Conservation (phyloP, 306 rosid species). For the Fagus sylvatica region DNA sequence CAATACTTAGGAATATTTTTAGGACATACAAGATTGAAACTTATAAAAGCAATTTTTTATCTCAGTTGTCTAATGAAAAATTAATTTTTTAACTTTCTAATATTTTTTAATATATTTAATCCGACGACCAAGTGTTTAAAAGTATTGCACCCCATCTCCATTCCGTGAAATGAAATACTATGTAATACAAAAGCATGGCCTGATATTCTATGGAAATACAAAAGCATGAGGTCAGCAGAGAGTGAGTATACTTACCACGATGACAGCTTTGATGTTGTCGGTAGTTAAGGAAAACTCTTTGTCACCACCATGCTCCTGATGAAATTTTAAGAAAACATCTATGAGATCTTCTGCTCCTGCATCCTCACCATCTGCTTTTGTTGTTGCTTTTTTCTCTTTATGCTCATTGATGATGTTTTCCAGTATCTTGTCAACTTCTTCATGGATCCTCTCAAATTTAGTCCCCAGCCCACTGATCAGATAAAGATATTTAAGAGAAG, state of each 20-base stretch:
- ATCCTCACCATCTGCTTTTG: not conserved
- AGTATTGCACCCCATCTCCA: too few relatives aligned
- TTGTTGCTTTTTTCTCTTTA: not conserved
- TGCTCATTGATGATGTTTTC: slow-evolving; percentile 19
- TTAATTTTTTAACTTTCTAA: too few relatives aligned
- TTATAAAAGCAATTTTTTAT: too few relatives aligned
- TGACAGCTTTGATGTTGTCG: slow-evolving; percentile 11
- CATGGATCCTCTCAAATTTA: slow-evolving; percentile 25
- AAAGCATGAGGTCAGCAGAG: not conserved
- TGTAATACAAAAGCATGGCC: too few relatives aligned
- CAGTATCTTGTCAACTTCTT: slow-evolving; percentile 6
- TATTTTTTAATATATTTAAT: too few relatives aligned
- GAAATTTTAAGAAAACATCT: slow-evolving; percentile 15
- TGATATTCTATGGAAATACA: not conserved
- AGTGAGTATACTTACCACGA: not conserved
- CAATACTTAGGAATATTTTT: too few relatives aligned
- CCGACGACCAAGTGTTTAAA: too few relatives aligned
- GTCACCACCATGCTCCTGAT: not conserved
- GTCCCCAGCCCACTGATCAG: slow-evolving; percentile 13
- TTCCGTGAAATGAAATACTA: too few relatives aligned
- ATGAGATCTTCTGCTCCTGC: not conserved
- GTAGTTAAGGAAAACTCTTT: not conserved
- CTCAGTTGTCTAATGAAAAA: too few relatives aligned
- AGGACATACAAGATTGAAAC: too few relatives aligned
- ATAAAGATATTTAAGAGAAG: slow-evolving; percentile 37